Evolutionary conservation across 1,284 basidiomycete species (phyloP), one percentile per base, ranked within the genome.

Genomic region (Trichosporon asahii): DNA sequence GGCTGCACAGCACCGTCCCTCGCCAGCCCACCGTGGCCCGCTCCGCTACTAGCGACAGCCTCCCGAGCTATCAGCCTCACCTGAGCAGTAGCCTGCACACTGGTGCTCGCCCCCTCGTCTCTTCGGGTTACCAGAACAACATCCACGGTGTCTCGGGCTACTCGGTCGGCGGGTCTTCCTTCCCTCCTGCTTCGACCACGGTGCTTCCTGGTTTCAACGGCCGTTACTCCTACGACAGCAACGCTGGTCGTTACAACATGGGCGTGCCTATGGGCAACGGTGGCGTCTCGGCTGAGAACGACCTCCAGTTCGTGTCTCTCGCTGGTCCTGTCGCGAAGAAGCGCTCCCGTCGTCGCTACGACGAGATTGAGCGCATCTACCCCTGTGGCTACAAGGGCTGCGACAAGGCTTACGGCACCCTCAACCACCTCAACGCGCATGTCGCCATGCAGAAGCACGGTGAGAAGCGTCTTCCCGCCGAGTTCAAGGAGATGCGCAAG

Each of bases 401-500:
- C 76, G 84, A 85, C 46, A 87, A 87, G 79, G 79, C 83, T 33
- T 86, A 86, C 69, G 85, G 85, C 35, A 86, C 85, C 0, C 77
- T 88, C 66, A 87, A 88, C 75, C 86, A 88, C 75, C 77, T 88
- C 72, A 88, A 88, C 69, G 86, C 86, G 23, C 87, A 88, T 76
- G 86, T 87, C 25, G 84, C 82, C 21, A 86, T 87, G 85, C 86
- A 87, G 76, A 87, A 86, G 78, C 87, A 88, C 73, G 87, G 87
- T 6, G 81, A 85, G 44, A 87, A 87, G 76, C 78, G 86, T 18
- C 79, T 85, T 29, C 86, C 86, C 5, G 76, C 82, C 44, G 95
- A 98, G 85, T 98, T 98, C 87, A 98, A 97, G 82, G 96, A 98
- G 78, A 90, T 97, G 80, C 89, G 95, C 73, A 97, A 95, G 82